Percentiles rank a stretch among this genome's conserved stretches.
Evolutionary conservation across 371 early-diverging fungal genomes (phyloP).

Genomic region (Lichtheimia corymbifera): DNA sequence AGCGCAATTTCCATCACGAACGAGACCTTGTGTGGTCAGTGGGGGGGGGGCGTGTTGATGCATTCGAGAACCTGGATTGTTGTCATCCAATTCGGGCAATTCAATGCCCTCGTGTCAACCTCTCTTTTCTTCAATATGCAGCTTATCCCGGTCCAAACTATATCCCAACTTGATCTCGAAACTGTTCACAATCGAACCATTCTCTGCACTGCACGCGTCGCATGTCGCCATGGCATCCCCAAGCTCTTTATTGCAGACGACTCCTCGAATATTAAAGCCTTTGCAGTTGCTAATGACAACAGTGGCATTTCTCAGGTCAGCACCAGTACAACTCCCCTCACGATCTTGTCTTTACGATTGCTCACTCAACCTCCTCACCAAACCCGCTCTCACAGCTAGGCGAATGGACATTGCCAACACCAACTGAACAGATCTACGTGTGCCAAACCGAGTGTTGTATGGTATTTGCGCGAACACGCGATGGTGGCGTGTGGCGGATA

Average conservation of each 20-base stretch:
- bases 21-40: no score
- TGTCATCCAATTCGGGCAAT: no score
- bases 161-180: not conserved
- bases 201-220: not conserved
- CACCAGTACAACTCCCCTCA: not conserved
- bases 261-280: not conserved
- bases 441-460: not conserved
- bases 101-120: not conserved
- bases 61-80: no score
- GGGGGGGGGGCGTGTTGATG: no score
- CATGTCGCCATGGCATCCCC: not conserved
- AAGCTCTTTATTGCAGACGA: conserved; percentile 1
- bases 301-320: not conserved
- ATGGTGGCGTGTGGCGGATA: not conserved
- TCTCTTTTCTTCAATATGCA: not conserved
- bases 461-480: not conserved
- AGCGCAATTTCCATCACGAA: no score
- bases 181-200: not conserved
- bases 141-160: not conserved
- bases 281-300: not conserved
- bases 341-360: not conserved
- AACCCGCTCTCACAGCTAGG: not conserved
- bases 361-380: no score
- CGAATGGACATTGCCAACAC: not conserved
- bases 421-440: not conserved